Conservation (phyloP, 129 eudicot species). For the Tanacetum coccineum region DNA sequence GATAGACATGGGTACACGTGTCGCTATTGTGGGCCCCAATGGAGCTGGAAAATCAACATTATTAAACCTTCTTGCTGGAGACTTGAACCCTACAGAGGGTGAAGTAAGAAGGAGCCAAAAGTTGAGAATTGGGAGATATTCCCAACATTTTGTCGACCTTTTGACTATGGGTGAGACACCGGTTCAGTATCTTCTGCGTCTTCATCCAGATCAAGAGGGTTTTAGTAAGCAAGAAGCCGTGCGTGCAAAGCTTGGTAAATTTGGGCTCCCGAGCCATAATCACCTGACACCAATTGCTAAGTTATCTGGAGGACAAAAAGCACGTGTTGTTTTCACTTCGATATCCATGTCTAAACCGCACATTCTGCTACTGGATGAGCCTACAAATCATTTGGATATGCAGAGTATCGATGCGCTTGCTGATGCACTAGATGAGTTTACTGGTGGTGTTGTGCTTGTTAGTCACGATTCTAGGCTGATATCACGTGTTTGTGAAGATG, state of each 20-base stretch:
- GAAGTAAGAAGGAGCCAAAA: constrained; percentile 19
- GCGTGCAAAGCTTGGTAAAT: constrained; percentile 18
- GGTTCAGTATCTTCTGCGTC: constrained; percentile 13
- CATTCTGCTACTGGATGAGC: constrained; percentile 11
- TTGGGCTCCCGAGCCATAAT: constrained; percentile 21
- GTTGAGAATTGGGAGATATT: constrained; percentile 12
- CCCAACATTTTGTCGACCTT: constrained; percentile 18
- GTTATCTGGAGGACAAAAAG: constrained; percentile 19
- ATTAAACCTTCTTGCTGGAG: constrained; percentile 14
- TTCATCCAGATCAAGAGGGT: constrained; percentile 19
- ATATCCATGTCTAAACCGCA: constrained; percentile 12
- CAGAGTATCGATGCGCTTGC: constrained; percentile 23
- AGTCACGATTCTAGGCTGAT: constrained; percentile 18
- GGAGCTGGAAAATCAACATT: constrained; percentile 16
- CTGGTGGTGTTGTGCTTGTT: constrained; percentile 21
- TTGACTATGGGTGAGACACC: constrained; percentile 18
- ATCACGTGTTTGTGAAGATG: constrained; percentile 16
- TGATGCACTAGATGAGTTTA: constrained; percentile 9
- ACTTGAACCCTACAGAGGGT: constrained; percentile 14
- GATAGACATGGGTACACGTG: constrained; percentile 20
- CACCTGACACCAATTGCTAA: constrained; percentile 16
- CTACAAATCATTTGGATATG: constrained; percentile 21
- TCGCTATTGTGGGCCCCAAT: constrained; percentile 16
- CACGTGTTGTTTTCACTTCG: constrained; percentile 21
- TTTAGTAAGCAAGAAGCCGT: constrained; percentile 19